Evolutionary conservation across 148 eudicot species (phyloP).

Genomic region (Euryodendron excelsum): DNA sequence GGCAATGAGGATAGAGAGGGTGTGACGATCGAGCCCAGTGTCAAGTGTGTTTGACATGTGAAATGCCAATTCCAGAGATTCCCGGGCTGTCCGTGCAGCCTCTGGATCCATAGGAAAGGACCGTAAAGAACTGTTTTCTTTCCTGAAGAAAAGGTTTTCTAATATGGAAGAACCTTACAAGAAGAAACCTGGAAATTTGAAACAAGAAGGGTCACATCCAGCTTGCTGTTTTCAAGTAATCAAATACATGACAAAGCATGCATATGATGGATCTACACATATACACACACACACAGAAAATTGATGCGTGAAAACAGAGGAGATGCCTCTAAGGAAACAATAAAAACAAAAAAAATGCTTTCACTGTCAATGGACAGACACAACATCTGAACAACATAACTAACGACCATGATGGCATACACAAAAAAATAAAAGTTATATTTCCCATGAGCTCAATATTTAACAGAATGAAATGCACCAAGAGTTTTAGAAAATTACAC

Average conservation of each 20-base stretch:
- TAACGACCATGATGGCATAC: too few species aligned
- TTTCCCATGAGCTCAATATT: too few species aligned
- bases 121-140: not conserved
- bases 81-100: slow-evolving; percentile 62
- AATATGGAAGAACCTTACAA: not conserved
- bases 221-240: not conserved
- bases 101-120: slow-evolving; percentile 56
- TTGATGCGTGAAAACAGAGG: too few species aligned
- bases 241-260: not conserved
- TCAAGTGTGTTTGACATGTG: slow-evolving; percentile 80
- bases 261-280: too few species aligned
- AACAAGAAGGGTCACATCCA: slow-evolving; percentile 1
- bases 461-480: too few species aligned
- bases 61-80: slow-evolving; percentile 69
- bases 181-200: not conserved
- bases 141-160: not conserved
- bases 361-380: too few species aligned
- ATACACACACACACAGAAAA: too few species aligned
- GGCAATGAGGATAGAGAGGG: slow-evolving; percentile 68
- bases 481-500: too few species aligned
- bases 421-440: too few species aligned
- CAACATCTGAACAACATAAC: too few species aligned
- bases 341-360: too few species aligned
- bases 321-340: too few species aligned
- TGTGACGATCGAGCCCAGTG: slow-evolving; percentile 85